Evolutionary conservation across 2,329 filamentous ascomycete genomes (phyloP).

Genomic region (Cadophora sp.): DNA sequence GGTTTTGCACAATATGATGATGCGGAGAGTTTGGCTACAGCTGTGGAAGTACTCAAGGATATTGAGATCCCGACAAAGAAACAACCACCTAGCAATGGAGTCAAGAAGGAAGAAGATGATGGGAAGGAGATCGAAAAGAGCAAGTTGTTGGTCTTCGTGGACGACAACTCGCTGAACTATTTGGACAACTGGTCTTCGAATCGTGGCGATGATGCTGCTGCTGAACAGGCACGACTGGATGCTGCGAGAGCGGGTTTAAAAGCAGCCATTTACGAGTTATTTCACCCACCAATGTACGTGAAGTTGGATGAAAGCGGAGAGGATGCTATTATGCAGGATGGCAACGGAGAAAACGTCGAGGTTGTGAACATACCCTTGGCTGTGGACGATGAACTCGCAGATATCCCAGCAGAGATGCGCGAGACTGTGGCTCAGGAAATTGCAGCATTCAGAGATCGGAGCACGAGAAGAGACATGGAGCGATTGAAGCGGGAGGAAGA

Average conservation of each 20-base stretch:
- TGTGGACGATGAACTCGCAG: slow-evolving; percentile 90
- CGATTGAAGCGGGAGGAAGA: slow-evolving; percentile 89
- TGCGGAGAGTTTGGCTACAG: slow-evolving; percentile 82
- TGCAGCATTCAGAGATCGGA: slow-evolving; percentile 89
- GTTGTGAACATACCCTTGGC: slow-evolving; percentile 89
- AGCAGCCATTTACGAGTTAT: slow-evolving; percentile 72
- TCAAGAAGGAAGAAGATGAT: slow-evolving; percentile 51
- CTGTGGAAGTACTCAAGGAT: slow-evolving; percentile 83
- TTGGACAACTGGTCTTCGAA: slow-evolving; percentile 80
- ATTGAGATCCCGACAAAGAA: slow-evolving; percentile 82
- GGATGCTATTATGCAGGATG: slow-evolving; percentile 73
- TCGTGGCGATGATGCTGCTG: slow-evolving; percentile 66
- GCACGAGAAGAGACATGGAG: slow-evolving; percentile 86
- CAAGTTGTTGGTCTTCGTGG: slow-evolving; percentile 76
- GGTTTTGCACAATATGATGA: slow-evolving; percentile 97
- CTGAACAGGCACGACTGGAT: slow-evolving; percentile 72
- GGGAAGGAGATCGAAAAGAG: slow-evolving; percentile 64
- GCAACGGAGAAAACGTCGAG: slow-evolving; percentile 71
- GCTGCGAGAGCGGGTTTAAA: slow-evolving; percentile 72
- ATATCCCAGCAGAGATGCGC: slow-evolving; percentile 95
- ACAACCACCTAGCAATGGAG: slow-evolving; percentile 59
- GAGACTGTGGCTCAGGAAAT: slow-evolving; percentile 95
- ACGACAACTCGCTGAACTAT: slow-evolving; percentile 83
- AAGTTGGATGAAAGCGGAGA: slow-evolving; percentile 65
- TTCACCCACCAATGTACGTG: slow-evolving; percentile 65